Base-by-base conservation (phyloP, 495 filamentous ascomycete genomes). In the Aspergillus haitiensis region DNA sequence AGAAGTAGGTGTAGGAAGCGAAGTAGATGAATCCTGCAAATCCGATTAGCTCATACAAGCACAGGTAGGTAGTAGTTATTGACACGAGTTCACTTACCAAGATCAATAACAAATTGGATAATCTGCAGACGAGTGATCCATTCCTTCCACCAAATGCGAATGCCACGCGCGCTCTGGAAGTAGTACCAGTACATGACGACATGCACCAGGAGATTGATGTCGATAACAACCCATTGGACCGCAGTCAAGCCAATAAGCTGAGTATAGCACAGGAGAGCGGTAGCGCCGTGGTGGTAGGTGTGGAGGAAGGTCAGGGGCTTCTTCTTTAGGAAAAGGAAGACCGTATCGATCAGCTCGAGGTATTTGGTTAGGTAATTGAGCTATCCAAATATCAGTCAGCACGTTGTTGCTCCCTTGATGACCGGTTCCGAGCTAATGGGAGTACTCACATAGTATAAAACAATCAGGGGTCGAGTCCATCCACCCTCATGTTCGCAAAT, bases 1-100 rank as follows among this genome's bases (percentile, higher is more conserved):
- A 86, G 84, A 95, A 94, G 81, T 96, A 96, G 57, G 89, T 96
- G 78, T 91, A 97, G 35, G 93, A 94, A 55, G 94, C 94, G 63
- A 91, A 96, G 81, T 96, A 97, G 73, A 96, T 89, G 76, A 95
- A 96, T 65, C 85, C 88, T 91, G 61, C 37, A 8, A 11, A 6
- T 15, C 13, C 50, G 27, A 34, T 68, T 55, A 60, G 70, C 55
- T 60, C 8, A 52, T 18, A n/a, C 1, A 21, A 12, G 2, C 7
- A 31, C 52, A 5, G 15, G 52, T 11, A 15, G 8, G 47, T 21
- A 12, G 32, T 1, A 35, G 50, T 2, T 44, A 27, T 27, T 27
- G 21, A 27, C 21, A 27, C 5, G 9, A 4, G n/a, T 27, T 10
- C 27, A 67, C 78, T 66, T 70, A 82, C 79, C 81, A 27, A 84